Evolutionary conservation across 306 rosid genomes (phyloP), one percentile per base, ranked within the genome.

Genomic region (Cyclanthera cordifolia): DNA sequence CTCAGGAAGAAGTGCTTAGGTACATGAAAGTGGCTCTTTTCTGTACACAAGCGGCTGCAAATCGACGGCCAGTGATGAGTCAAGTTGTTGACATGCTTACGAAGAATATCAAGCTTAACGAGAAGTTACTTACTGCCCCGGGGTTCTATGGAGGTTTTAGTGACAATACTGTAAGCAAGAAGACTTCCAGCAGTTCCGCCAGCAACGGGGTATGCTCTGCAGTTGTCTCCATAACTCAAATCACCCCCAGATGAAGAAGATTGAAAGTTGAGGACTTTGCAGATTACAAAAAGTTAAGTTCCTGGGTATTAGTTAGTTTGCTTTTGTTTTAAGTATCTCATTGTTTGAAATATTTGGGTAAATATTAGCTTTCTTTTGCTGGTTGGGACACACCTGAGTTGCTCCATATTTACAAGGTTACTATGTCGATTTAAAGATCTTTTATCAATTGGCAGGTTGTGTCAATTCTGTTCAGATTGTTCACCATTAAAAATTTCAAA

Each of bases 11-110:
- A 75, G 79, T 86, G 21, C 71, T 81, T 19, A 82, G 86, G 72
- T 90, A 84, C 86, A 86, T 88, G 79, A 94, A 94, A 85, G 91
- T 90, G 52, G 96, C 99, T 9, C 81, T 94, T 60, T 86, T 94
- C 79, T 94, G 99, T 81, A 85, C 95, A 21, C 99, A 94, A 63
- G 80, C 91, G 15, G 78, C 80, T 51, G 87, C 97, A 70, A 81
- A 64, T 70, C 83, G 92, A 53, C 84, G 99, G 73, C 97, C 99
- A 23, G 60, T 48, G 69, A 88, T 94, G 96, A 78, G 80, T 69
- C 90, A 90, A 43, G 92, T 88, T 3, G 79, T 90, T 14, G 79
- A 88, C 59, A 94, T 94, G 99, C 88, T 90, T n/a, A 80, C 96
- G 13, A 85, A 84, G 79, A 83, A 82, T 17, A 82, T 83, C 69